A percentile compares a stretch with the other conserved stretches of the same genome.
Evolutionary conservation across 2,329 filamentous ascomycete genomes (phyloP).

Genomic region (Ramularia endophylla): DNA sequence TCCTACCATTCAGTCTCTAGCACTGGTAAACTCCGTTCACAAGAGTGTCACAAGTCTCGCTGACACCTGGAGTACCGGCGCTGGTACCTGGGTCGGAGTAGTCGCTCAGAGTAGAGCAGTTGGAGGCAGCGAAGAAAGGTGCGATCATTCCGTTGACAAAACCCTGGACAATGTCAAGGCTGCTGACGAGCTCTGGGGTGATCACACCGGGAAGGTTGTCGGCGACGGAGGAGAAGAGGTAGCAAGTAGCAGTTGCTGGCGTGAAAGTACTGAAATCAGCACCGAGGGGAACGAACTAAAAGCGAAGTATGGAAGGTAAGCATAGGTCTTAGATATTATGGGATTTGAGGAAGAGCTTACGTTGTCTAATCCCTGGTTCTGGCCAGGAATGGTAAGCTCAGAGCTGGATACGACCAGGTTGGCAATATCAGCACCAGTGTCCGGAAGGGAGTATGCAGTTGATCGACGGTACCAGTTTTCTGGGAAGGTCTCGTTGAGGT

Average conservation of each 20-base stretch:
- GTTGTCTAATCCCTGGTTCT: conserved; percentile 24
- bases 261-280: conserved; percentile 15
- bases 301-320: too few species aligned
- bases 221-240: conserved; percentile 21
- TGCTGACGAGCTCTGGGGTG: conserved; percentile 17
- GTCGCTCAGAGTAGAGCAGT: conserved; percentile 9
- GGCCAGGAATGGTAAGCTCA: conserved; percentile 19
- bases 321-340: too few species aligned
- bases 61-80: too few species aligned
- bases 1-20: too few species aligned
- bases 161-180: conserved; percentile 17
- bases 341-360: too few species aligned
- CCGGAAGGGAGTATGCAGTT: conserved; percentile 18
- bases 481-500: conserved; percentile 28
- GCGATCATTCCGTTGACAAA: conserved; percentile 22
- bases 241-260: conserved; percentile 18
- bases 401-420: conserved; percentile 15
- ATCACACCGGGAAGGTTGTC: conserved; percentile 22
- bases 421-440: conserved; percentile 18
- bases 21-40: too few species aligned
- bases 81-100: too few species aligned
- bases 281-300: conserved; percentile 20
- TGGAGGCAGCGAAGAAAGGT: conserved; percentile 19
- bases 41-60: too few species aligned
- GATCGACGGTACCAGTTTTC: conserved; percentile 20